phyloP scores from a whole-genome alignment of 345 rosid genomes.

The Citrus cavaleriei region DNA sequence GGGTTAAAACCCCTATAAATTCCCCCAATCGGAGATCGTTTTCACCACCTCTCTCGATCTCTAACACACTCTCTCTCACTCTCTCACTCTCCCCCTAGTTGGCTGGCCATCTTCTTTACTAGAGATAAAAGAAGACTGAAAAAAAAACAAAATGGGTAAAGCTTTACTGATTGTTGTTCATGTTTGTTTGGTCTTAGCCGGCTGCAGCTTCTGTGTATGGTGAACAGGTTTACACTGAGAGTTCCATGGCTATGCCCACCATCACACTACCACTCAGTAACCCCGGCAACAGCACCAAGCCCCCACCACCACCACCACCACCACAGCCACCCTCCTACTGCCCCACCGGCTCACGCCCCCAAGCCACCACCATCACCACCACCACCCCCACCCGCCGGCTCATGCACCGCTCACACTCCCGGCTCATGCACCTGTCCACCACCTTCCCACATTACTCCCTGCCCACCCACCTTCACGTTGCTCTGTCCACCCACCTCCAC shows the following conservation, averaged over 20 bases:
- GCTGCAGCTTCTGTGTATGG: slow-evolving; percentile 35
- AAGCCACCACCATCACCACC: slow-evolving; percentile 9
- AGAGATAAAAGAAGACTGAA: no score
- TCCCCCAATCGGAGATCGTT: not conserved
- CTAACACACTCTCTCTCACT: not conserved
- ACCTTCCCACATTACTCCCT: no score
- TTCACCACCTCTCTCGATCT: no score
- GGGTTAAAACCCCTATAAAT: slow-evolving; percentile 32
- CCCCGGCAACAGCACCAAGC: slow-evolving; percentile 29
- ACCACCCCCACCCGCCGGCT: slow-evolving; percentile 4
- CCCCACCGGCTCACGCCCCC: slow-evolving; percentile 34
- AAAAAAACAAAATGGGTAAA: slow-evolving; percentile 32
- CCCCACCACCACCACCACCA: slow-evolving; percentile 35
- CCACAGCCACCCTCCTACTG: slow-evolving; percentile 14
- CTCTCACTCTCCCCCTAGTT: not conserved
- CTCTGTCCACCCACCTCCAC: slow-evolving; percentile 13
- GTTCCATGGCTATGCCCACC: slow-evolving; percentile 19
- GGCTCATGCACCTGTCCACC: slow-evolving; percentile 5
- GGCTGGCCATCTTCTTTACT: no score
- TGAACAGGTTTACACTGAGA: slow-evolving; percentile 9
- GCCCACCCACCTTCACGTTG: not conserved
- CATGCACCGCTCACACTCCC: slow-evolving; percentile 17
- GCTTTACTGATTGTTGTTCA: slow-evolving; percentile 17
- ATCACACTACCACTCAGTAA: slow-evolving; percentile 12
- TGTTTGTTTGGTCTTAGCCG: slow-evolving; percentile 28